Percentiles rank a stretch among this genome's conserved stretches.
These are phyloP conservation scores for Alternaria brassicae DNA, from an alignment of 2,329 filamentous ascomycete genomes.

Conservation along the genomic window DNA sequence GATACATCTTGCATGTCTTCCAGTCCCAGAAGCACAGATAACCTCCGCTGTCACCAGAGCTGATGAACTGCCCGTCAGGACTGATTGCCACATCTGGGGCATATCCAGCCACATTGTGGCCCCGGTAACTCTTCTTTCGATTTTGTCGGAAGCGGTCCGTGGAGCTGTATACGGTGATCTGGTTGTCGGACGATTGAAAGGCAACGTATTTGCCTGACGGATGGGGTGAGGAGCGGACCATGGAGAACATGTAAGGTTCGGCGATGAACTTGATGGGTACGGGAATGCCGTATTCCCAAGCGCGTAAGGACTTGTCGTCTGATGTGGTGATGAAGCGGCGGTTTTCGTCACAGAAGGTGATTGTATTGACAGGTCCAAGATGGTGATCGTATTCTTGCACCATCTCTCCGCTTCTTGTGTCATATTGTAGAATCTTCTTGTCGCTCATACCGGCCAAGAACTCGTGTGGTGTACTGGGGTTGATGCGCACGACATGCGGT, in stretches of 20 bases:
- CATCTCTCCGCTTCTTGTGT: constrained; percentile 80
- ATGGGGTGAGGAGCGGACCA: constrained; percentile 84
- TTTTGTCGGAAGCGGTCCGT: constrained; percentile 98
- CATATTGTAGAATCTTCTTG: constrained; percentile 98
- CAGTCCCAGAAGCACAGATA: constrained; percentile 98
- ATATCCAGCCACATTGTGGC: constrained; percentile 94
- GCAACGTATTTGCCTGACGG: constrained; percentile 93
- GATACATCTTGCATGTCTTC: constrained; percentile 99
- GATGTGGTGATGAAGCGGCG: constrained; percentile 97
- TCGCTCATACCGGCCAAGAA: constrained; percentile 97
- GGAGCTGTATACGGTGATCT: constrained; percentile 93
- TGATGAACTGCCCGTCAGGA: constrained; percentile 90
- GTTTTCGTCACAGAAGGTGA: constrained; percentile 94
- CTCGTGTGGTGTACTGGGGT: constrained; percentile 83
- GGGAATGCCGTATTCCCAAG: constrained; percentile 98
- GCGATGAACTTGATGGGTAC: constrained; percentile 99
- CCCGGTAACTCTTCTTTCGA: constrained; percentile 93
- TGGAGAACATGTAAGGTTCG: constrained; percentile 96
- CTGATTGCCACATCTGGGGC: constrained; percentile 88
- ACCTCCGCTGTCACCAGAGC: constrained; percentile 84
- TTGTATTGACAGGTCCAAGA: constrained; percentile 95
- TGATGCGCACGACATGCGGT: constrained; percentile 93
- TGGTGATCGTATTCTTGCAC: constrained; percentile 99
- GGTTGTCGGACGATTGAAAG: constrained; percentile 93
- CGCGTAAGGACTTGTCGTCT: constrained; percentile 93